These are phyloP conservation scores for Neopestalotiopsis sp. DNA, from an alignment of 2,329 filamentous ascomycete genomes.

Conservation along the genomic window DNA sequence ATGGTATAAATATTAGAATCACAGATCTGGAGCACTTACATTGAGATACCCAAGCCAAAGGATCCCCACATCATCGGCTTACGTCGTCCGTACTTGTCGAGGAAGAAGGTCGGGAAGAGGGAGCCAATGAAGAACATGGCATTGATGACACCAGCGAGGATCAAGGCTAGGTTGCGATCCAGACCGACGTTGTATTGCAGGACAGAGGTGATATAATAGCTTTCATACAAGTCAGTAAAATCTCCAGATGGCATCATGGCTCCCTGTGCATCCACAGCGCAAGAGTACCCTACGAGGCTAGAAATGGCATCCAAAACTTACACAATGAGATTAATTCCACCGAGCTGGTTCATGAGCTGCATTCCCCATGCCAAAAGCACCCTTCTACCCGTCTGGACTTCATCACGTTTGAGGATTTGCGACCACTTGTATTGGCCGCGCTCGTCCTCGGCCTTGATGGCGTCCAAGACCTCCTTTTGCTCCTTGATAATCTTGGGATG, in stretches of 20 bases:
- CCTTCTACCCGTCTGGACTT: constrained; percentile 45
- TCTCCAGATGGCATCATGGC: no score
- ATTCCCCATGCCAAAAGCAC: constrained; percentile 53
- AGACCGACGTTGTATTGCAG: constrained; percentile 18
- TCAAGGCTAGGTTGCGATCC: constrained; percentile 15
- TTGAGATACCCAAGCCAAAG: constrained; percentile 37
- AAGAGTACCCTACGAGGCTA: no score
- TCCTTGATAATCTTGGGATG: constrained; percentile 40
- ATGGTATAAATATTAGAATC: no score
- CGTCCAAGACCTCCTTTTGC: constrained; percentile 44
- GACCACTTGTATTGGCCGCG: constrained; percentile 42
- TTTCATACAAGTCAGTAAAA: not conserved
- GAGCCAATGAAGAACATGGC: constrained; percentile 37
- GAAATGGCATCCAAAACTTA: constrained; percentile 23
- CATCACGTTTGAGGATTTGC: constrained; percentile 47
- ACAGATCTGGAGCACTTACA: constrained; percentile 24
- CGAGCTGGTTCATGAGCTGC: constrained; percentile 55
- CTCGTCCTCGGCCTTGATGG: constrained; percentile 43
- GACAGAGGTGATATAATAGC: constrained; percentile 20
- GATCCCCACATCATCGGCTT: constrained; percentile 49
- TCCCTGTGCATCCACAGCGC: no score
- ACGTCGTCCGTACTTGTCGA: constrained; percentile 44
- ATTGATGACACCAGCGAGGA: constrained; percentile 21
- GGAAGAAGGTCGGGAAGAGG: constrained; percentile 37
- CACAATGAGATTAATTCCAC: constrained; percentile 52